Conservation (phyloP, 2,329 filamentous ascomycete species). For the Parafenestella ontariensis region DNA sequence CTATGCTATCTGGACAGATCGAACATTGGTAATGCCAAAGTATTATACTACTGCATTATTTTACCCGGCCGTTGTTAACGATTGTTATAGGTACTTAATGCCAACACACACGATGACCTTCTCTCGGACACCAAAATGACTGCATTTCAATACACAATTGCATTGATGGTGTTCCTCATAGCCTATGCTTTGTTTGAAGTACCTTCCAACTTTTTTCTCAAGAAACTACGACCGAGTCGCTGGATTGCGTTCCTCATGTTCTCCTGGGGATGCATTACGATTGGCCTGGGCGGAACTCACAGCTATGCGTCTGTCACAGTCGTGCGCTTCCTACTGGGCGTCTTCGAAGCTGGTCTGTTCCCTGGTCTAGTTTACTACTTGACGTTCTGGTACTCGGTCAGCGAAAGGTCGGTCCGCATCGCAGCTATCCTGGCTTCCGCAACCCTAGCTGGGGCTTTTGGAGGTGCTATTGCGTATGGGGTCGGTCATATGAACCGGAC, state of each 20-base stretch:
- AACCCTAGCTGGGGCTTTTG: slow-evolving; percentile 62
- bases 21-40: slow-evolving; percentile 67
- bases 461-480: slow-evolving; percentile 62
- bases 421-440: slow-evolving; percentile 62
- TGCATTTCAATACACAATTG: slow-evolving; percentile 57
- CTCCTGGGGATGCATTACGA: slow-evolving; percentile 53
- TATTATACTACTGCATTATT: no score
- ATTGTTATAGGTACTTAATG: slow-evolving; percentile 70
- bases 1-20: slow-evolving; percentile 2
- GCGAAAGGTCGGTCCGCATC: slow-evolving; percentile 65
- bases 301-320: slow-evolving; percentile 50
- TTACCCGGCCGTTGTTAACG: no score
- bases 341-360: slow-evolving; percentile 21
- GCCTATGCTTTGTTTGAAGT: slow-evolving; percentile 50
- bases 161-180: slow-evolving; percentile 30
- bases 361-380: slow-evolving; percentile 57
- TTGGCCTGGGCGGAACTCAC: slow-evolving; percentile 52
- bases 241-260: slow-evolving; percentile 51
- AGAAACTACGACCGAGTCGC: slow-evolving; percentile 52
- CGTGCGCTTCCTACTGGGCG: slow-evolving; percentile 49
- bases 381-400: slow-evolving; percentile 63
- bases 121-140: slow-evolving; percentile 67
- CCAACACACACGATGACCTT: slow-evolving; percentile 65
- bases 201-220: slow-evolving; percentile 66
- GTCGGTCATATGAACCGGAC: slow-evolving; percentile 50